A percentile compares a stretch with the other conserved stretches of the same genome.
Evolutionary conservation across 169 alveolate species (phyloP).

Genomic region (Babesia sp.): DNA sequence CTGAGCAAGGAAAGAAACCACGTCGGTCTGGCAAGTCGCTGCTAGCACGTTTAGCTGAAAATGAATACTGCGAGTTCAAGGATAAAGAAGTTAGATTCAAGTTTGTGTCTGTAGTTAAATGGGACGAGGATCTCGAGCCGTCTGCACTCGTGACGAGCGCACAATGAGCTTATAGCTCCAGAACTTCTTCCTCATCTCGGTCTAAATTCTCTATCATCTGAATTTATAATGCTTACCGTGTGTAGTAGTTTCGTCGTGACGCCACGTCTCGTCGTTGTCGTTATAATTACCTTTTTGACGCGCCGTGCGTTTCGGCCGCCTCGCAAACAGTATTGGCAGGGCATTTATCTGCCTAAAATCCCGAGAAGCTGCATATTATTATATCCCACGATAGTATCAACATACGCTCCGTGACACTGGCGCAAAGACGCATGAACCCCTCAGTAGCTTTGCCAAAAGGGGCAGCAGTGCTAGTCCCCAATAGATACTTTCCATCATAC

Average conservation of each 20-base stretch:
- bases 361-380: constrained; percentile 7
- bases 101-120: constrained; percentile 47
- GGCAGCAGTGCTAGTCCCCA: constrained; percentile 11
- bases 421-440: constrained; percentile 22
- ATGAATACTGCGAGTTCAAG: constrained; percentile 56
- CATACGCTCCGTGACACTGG: constrained; percentile 20
- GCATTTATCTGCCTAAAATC: constrained; percentile 10
- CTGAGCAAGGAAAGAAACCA: constrained; percentile 8
- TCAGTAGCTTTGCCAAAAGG: constrained; percentile 40
- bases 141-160: not conserved
- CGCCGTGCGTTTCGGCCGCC: not conserved
- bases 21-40: not conserved
- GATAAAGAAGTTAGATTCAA: constrained; percentile 41
- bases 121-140: constrained; percentile 67
- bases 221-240: not conserved
- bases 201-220: not conserved
- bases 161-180: constrained; percentile 10
- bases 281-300: not conserved
- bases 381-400: not conserved
- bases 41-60: constrained; percentile 23
- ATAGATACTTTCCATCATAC: not conserved
- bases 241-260: not conserved
- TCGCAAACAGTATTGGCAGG: not conserved
- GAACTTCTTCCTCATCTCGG: constrained; percentile 11
- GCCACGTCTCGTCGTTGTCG: not conserved